Percentiles rank a stretch among this genome's conserved stretches.
These are phyloP conservation scores for Olyra latifolia DNA, from an alignment of 176 grass and related monocot genomes.

Conservation along the genomic window DNA sequence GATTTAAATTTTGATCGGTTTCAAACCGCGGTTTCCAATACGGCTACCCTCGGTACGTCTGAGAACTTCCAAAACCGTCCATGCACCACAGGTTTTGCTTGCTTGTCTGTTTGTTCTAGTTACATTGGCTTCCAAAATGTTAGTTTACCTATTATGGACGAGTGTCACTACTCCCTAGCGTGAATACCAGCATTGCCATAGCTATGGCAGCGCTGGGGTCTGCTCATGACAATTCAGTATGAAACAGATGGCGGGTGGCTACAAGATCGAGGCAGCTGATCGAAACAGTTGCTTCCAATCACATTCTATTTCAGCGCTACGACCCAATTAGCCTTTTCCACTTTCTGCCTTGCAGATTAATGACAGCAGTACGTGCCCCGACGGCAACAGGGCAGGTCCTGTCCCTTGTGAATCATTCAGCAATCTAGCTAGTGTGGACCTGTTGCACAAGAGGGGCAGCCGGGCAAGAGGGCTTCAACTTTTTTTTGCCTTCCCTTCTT, in stretches of 20 bases:
- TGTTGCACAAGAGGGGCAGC: background rate
- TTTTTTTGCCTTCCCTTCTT: background rate
- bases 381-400: background rate
- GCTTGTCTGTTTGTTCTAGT: too few relatives aligned
- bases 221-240: background rate
- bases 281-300: background rate
- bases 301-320: background rate
- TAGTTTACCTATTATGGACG: too few relatives aligned
- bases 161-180: too few relatives aligned
- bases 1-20: too few relatives aligned
- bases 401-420: background rate
- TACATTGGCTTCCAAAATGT: too few relatives aligned
- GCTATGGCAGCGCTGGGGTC: background rate
- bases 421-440: background rate
- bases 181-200: background rate
- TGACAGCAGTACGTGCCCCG: slow-evolving; percentile 14
- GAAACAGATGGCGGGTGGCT: background rate
- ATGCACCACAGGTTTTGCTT: too few relatives aligned
- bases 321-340: background rate
- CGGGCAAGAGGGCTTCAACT: background rate
- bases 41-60: too few relatives aligned
- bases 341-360: background rate
- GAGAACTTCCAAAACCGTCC: too few relatives aligned
- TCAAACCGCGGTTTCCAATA: too few relatives aligned
- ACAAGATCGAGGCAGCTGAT: background rate